phyloP scores from a whole-genome alignment of 2,329 filamentous ascomycete species.

The Aspergillus ochraceus region DNA sequence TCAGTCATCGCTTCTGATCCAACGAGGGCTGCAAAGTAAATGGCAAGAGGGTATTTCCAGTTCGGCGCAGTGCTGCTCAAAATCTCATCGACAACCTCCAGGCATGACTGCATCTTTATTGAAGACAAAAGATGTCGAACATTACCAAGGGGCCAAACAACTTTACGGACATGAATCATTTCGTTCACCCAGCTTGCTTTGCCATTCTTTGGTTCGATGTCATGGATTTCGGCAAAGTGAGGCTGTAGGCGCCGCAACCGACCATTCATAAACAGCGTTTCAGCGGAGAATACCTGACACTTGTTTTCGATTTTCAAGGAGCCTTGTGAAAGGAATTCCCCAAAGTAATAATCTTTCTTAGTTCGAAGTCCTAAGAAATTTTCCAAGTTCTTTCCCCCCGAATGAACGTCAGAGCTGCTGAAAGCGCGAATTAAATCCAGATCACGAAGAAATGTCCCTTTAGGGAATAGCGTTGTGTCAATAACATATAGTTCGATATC shows the following conservation, averaged over 20 bases:
- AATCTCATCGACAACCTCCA: too few species aligned
- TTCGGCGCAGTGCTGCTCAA: too few species aligned
- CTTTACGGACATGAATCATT: too few species aligned
- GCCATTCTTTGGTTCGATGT: background rate
- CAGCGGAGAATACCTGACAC: slow-evolving; percentile 11
- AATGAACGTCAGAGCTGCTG: slow-evolving; percentile 7
- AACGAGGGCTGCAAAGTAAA: too few species aligned
- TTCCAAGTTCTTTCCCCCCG: background rate
- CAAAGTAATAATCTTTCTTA: slow-evolving; percentile 11
- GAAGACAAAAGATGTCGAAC: too few species aligned
- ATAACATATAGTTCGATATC: slow-evolving; percentile 18
- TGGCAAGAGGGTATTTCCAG: too few species aligned
- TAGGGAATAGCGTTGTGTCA: slow-evolving; percentile 13
- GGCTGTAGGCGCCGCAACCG: slow-evolving; percentile 15
- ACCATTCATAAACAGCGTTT: slow-evolving; percentile 16
- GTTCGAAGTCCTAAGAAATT: slow-evolving; percentile 5
- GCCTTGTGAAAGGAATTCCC: slow-evolving; percentile 22
- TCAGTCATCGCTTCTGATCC: too few species aligned
- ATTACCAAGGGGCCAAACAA: too few species aligned
- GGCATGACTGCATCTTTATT: too few species aligned
- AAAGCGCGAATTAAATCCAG: slow-evolving; percentile 18
- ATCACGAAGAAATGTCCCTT: slow-evolving; percentile 15
- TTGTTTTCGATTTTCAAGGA: slow-evolving; percentile 17
- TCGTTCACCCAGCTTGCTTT: background rate
- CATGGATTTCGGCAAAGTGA: slow-evolving; percentile 4